Base-by-base conservation (phyloP, 2,329 filamentous ascomycete species). In the Endothia cerciana region DNA sequence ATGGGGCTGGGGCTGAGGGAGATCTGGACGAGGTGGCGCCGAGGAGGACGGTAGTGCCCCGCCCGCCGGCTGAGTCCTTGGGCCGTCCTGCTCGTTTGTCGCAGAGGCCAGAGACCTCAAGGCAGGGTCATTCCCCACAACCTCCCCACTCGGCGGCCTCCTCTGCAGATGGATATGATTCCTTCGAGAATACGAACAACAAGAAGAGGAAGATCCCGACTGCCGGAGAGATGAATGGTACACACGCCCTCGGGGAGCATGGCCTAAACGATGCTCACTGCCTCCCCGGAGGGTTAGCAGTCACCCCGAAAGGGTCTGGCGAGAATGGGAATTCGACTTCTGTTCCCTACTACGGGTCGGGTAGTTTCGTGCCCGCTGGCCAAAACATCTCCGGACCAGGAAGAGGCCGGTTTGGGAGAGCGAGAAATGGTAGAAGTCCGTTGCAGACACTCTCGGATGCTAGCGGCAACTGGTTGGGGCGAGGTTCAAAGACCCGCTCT, bases 161-260 rank as follows among this genome's bases (percentile, higher is more conserved):
- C 4, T 91, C 90, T 2, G 81, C 87, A 13, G 94, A 98, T 76
- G 93, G 94, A 17, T 98, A 98, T 76, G 95, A 99, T 77, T 95
- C 93, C 7, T 97, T 97, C 73, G 95, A 99, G 78, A 98, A 98
- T 73, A 97, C 93, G 43, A 98, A 97, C 77, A 99, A 99, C 76
- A 99, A 99, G 80, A 99, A 99, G 79, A 87, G 95, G 71, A 99
- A 99, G 80, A 98, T 99, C 45, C 95, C 95, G 0, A 93, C 93
- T 0, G 93, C 92, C 11, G 91, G 92, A 22, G 91, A 92, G 72
- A 83, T 83, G 25, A 80, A 79, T 60, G 77, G 78, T 2, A 73
- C 75, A 7, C 82, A 85, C 67, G 73, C 74, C 4, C 38, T 66
- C 2, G 60, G 64, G 28, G 66, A 68, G 36, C 66, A 68, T 41